Conservation (phyloP, 31 red algal species). For the Pterothamnion heteromorphum region DNA sequence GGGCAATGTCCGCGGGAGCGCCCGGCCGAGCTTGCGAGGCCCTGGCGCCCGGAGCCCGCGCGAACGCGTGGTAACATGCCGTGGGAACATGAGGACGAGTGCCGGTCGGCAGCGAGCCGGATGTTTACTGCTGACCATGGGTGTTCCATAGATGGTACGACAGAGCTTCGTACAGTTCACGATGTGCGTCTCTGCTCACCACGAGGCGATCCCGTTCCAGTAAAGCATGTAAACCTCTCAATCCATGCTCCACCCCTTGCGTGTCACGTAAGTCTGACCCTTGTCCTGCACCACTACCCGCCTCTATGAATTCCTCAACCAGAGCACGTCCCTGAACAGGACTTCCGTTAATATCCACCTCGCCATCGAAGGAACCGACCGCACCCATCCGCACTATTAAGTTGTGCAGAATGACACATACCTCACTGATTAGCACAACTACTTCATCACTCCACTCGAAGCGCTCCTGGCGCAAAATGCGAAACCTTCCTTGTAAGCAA, state of each 20-base stretch:
- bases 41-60: too few relatives aligned
- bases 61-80: too few relatives aligned
- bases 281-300: not conserved
- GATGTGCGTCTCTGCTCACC: constrained; percentile 35
- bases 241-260: not conserved
- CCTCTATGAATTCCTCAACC: constrained; percentile 16
- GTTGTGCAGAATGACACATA: constrained; percentile 9
- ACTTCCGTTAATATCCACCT: constrained; percentile 12
- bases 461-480: too few relatives aligned
- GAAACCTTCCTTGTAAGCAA: not conserved
- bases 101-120: not conserved
- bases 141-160: constrained; percentile 27
- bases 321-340: constrained; percentile 16
- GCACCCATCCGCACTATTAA: constrained; percentile 8
- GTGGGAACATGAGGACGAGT: not conserved
- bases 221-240: constrained; percentile 22
- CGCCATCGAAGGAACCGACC: not conserved
- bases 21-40: too few relatives aligned
- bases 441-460: too few relatives aligned
- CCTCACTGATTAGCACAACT: too few relatives aligned
- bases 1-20: too few relatives aligned
- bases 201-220: constrained; percentile 1
- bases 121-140: constrained; percentile 23
- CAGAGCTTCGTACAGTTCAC: constrained; percentile 31
- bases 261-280: not conserved